Evolutionary conservation across 352 stramenopile genomes (phyloP), one percentile per base, ranked within the genome.

Genomic region (Pythium coloratum): DNA sequence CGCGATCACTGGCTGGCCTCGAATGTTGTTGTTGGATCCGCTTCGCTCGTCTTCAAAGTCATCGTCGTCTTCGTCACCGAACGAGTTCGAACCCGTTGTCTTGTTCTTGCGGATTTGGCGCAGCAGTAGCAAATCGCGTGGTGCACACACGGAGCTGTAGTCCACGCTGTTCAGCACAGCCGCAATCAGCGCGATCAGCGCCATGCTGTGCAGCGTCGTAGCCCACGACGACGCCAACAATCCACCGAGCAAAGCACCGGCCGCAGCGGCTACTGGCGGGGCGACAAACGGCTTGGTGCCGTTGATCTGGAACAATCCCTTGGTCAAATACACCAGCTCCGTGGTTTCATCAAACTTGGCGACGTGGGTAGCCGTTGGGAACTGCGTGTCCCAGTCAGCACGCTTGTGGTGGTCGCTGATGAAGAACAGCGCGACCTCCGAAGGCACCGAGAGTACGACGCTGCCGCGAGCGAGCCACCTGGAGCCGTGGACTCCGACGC

Each of bases 331-430:
- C 51, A 94, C 76, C 13, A 94, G 66, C 33, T 91, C 81, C 30
- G 86, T 94, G 10, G 78, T 75, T n/a, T 92, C 86, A 44, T 91
- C 86, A 64, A 88, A 94, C 2, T 74, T 84, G 1, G 86, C 86
- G 6, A 94, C 73, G 50, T 91, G 82, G 1, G 66, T 66, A 3
- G 84, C 88, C 2, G 64, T 59, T 0, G 84, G 84, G 51, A 94
- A 94, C 47, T 92, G 82, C 6, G 87, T 53, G 58, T 94, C 86
- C 86, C 86, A 94, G 16, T 92, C 84, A 12, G 78, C 72, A 16
- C 86, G 84, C 66, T 84, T 86, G 3, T 69, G 67, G 59, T 92
- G 81, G 56, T 94, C 86, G 2, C 76, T 68, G 26, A 94, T 72
- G 44, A 90, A 75, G 42, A 77, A 80, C 10, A 80, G 76, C 2